Percentiles rank a stretch among this genome's conserved stretches.
Conservation (phyloP, 2,329 filamentous ascomycete species). For the Colletotrichum sublineola region DNA sequence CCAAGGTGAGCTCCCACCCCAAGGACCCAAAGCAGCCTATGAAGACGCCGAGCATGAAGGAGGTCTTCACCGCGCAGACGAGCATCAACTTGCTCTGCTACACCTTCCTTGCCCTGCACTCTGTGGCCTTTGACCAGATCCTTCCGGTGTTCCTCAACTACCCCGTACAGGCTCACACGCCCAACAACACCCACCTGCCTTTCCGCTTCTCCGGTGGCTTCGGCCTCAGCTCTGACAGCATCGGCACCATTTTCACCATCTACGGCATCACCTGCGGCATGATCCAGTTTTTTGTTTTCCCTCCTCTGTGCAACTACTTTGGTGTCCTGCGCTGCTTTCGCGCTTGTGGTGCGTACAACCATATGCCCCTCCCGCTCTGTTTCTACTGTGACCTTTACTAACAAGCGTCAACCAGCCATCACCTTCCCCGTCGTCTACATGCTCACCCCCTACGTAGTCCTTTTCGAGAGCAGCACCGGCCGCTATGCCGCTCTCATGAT, state of each 20-base stretch:
- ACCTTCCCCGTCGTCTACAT: constrained; percentile 83
- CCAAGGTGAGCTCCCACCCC: constrained; percentile 46
- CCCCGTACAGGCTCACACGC: constrained; percentile 68
- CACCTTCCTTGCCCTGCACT: constrained; percentile 84
- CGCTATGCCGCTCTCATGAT: constrained; percentile 75
- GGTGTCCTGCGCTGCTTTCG: constrained; percentile 83
- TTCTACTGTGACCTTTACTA: not conserved
- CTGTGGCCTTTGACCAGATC: constrained; percentile 87
- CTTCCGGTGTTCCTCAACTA: constrained; percentile 91
- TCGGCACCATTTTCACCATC: constrained; percentile 87
- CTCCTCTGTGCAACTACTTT: constrained; percentile 77
- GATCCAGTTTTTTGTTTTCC: constrained; percentile 89
- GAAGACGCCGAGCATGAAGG: constrained; percentile 58
- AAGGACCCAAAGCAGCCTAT: constrained; percentile 40
- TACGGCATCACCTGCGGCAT: constrained; percentile 85
- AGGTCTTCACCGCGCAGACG: constrained; percentile 82
- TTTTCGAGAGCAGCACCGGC: constrained; percentile 62
- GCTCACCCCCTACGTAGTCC: constrained; percentile 83
- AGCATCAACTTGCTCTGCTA: constrained; percentile 82
- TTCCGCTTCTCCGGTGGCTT: constrained; percentile 89
- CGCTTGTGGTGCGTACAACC: constrained; percentile 62
- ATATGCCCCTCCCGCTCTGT: not conserved
- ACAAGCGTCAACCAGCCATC: constrained; percentile 57
- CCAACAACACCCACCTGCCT: constrained; percentile 73
- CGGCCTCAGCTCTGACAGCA: constrained; percentile 77